Base-by-base conservation (phyloP, 768 basidiomycete genomes). In the Boletus rubropictus region DNA sequence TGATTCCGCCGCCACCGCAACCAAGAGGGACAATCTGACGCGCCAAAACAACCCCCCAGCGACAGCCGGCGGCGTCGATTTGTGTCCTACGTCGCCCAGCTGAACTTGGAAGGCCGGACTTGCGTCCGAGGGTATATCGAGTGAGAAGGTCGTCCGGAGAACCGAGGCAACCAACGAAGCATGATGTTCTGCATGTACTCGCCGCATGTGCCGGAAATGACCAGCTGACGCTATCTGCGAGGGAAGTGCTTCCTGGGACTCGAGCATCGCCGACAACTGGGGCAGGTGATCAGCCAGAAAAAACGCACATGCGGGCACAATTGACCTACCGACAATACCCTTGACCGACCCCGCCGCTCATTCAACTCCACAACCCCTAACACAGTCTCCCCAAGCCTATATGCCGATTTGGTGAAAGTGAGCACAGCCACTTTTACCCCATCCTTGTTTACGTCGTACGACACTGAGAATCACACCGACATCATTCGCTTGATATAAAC, bases 371-470 rank as follows among this genome's bases (percentile, higher is more conserved):
- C 84, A 0, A 94, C 82, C 3, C 94, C 95, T 37, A 84, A 69
- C 20, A 97, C 82, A 0, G 92, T 93, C 69, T 99, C 94, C 4
- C 95, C 95, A 0, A 97, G 78, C 17, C 95, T 70, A 65, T 89
- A 97, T 0, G 89, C 87, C 33, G 85, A 82, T 68, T 97, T 97
- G 21, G 88, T 82, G 53, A 99, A 89, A 0, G 93, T 96, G 12
- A 99, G 66, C 31, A 89, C 83, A 6, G 95, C 94, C 48, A 98
- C 91, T 34, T 82, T 81, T 31, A 87, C 78, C 0, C 88, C 91
- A 29, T 95, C 90, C 71, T 97, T 96, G 61, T 84, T 88, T 46
- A 97, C 92, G 68, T 97, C 94, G 66, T 91, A 97, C 1, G 92
- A 93, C 32, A 85, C 92, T 95, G 55, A 14, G 21, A n/a, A n/a